Percentiles rank a stretch among this genome's conserved stretches.
Evolutionary conservation across 2,329 filamentous ascomycete genomes (phyloP).

Genomic region (Aphanoascus verrucosus): DNA sequence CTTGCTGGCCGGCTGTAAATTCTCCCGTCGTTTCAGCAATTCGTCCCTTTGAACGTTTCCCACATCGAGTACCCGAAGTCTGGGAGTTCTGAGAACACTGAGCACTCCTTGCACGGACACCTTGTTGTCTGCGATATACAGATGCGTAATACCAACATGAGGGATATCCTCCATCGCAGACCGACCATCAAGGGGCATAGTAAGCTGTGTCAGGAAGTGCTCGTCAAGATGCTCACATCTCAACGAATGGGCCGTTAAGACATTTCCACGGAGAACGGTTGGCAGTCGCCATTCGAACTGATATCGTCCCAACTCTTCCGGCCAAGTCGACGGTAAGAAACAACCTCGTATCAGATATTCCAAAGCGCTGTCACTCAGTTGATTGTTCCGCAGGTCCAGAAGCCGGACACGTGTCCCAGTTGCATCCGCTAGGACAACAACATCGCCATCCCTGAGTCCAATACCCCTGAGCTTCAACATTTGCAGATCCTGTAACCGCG

Average conservation of each 20-base stretch:
- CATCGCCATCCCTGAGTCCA: conserved; percentile 43
- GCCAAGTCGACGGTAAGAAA: conserved; percentile 27
- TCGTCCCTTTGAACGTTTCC: conserved; percentile 35
- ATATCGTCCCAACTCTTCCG: conserved; percentile 19
- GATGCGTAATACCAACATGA: conserved; percentile 48
- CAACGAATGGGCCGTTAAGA: conserved; percentile 31
- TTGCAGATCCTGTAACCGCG: conserved; percentile 41
- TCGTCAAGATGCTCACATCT: conserved; percentile 42
- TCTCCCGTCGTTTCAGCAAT: conserved; percentile 8
- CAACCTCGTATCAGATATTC: conserved; percentile 43
- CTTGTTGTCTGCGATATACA: conserved; percentile 48
- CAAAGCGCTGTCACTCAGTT: conserved; percentile 46
- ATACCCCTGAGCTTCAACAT: conserved; percentile 48
- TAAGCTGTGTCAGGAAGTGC: conserved; percentile 41
- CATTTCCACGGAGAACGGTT: conserved; percentile 25
- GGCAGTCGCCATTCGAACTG: conserved; percentile 14
- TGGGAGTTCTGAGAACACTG: conserved; percentile 41
- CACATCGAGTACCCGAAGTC: conserved; percentile 46
- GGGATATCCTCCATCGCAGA: conserved; percentile 47
- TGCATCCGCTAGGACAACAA: conserved; percentile 42
- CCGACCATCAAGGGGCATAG: conserved; percentile 41
- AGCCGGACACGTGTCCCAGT: conserved; percentile 45
- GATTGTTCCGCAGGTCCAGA: conserved; percentile 48
- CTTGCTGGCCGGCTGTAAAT: neutral
- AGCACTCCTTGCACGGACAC: conserved; percentile 48